Evolutionary conservation across 495 filamentous ascomycete species (phyloP), one percentile per base, ranked within the genome.

Genomic region (Talaromyces stipitatus): DNA sequence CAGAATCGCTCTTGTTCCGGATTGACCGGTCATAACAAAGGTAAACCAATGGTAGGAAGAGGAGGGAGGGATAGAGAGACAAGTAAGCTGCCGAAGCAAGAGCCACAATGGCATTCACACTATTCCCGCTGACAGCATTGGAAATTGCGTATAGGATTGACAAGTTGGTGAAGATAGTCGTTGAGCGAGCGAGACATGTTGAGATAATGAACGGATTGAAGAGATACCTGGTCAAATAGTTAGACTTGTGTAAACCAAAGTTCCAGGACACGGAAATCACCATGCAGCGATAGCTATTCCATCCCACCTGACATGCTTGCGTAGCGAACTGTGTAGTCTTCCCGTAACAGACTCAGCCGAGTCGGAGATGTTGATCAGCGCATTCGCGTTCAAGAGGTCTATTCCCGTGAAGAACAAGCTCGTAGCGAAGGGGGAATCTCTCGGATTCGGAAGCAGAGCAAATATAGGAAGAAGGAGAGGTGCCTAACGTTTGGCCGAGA

Each of bases 131-230:
- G n/a, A 90, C 85, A 22, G 94, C 94, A 63, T 87, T 89, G 11
- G 89, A 85, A 29, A 95, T 79, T 43, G 91, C 89, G 58, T 88
- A 85, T 30, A 97, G 83, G 56, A 96, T 88, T 54, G 89, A 91
- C 59, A 86, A 87, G 20, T 91, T 92, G 0, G 91, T 95, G 65
- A 97, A 95, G 41, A 95, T 87, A 59, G 83, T 90, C 0, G 92
- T 97, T 6, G 94, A 86, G 4, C 94, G 85, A n/a, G 86, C 94
- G 55, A 98, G 79, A 69, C 92, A 97, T 22, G 91, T 92, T 50
- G 90, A 86, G 60, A 97, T 84, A 1, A 92, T 96, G 67, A 96
- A 95, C 2, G 94, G 94, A 70, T 95, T 97, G 72, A 98, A 92
- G 9, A 98, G 79, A 63, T 90, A 95, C 66, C 89, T 92, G 53